Percentiles rank a stretch among this genome's conserved stretches.
Conservation (phyloP, 2,329 filamentous ascomycete species). For the Colletotrichum tropicale region DNA sequence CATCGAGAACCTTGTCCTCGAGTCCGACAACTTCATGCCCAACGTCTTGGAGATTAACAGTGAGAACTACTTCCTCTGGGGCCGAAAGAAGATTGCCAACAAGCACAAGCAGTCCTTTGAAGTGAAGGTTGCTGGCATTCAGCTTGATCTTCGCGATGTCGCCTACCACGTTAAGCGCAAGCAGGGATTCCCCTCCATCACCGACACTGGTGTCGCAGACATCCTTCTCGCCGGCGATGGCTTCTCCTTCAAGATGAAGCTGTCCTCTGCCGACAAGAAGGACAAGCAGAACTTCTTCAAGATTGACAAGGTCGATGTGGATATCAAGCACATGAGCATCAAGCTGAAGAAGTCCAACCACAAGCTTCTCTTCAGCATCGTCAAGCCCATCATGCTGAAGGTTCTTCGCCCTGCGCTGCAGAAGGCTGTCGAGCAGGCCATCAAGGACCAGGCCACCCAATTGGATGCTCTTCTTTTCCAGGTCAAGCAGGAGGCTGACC, state of each 20-base stretch:
- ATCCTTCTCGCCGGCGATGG: conserved; percentile 86
- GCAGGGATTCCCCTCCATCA: conserved; percentile 87
- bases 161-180: conserved; percentile 96
- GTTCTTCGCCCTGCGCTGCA: conserved; percentile 83
- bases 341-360: conserved; percentile 95
- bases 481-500: conserved; percentile 83
- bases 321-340: conserved; percentile 81
- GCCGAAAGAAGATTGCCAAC: conserved; percentile 83
- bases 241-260: conserved; percentile 88
- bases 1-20: conserved; percentile 92
- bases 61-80: conserved; percentile 95
- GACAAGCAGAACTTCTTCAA: conserved; percentile 91
- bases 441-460: conserved; percentile 81
- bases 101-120: conserved; percentile 79
- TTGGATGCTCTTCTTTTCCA: conserved; percentile 75
- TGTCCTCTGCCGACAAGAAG: conserved; percentile 78
- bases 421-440: conserved; percentile 87
- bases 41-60: conserved; percentile 87
- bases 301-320: conserved; percentile 85
- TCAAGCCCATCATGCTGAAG: conserved; percentile 87
- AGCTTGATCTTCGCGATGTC: conserved; percentile 90
- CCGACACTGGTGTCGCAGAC: conserved; percentile 87
- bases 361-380: conserved; percentile 84
- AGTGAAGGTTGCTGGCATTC: conserved; percentile 85
- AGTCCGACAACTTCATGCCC: conserved; percentile 95